These are phyloP conservation scores for Lomentospora prolificans DNA, from an alignment of 2,329 filamentous ascomycete species.

Conservation along the genomic window DNA sequence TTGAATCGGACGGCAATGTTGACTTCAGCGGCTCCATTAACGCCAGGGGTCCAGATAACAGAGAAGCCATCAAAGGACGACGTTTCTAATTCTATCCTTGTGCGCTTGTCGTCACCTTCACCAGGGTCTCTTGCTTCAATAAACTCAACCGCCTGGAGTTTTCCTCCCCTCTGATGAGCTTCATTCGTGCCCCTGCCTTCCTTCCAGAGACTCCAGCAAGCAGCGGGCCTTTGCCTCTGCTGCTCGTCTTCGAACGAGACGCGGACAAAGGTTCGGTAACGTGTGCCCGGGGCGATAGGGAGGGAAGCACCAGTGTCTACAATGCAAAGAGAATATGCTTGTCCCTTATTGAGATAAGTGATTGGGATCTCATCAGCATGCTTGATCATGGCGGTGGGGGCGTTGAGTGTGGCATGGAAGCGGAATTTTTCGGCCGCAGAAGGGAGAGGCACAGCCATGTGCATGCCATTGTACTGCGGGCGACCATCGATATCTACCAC, in stretches of 20 bases:
- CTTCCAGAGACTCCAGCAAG: constrained; percentile 88
- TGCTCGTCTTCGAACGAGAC: constrained; percentile 96
- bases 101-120: constrained; percentile 55
- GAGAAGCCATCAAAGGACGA: constrained; percentile 92
- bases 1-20: constrained; percentile 91
- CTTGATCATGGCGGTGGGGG: constrained; percentile 93
- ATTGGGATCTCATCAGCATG: constrained; percentile 83
- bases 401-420: constrained; percentile 81
- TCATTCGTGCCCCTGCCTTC: constrained; percentile 93
- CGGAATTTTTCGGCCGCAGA: constrained; percentile 64
- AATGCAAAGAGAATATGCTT: constrained; percentile 81
- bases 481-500: constrained; percentile 48
- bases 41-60: constrained; percentile 73
- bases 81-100: constrained; percentile 59
- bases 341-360: constrained; percentile 97
- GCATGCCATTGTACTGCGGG: constrained; percentile 33
- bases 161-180: constrained; percentile 85
- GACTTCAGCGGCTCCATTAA: constrained; percentile 62
- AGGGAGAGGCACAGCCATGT: constrained; percentile 37
- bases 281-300: constrained; percentile 48
- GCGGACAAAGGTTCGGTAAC: constrained; percentile 85
- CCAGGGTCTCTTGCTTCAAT: constrained; percentile 57
- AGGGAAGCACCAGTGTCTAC: constrained; percentile 62
- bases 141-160: constrained; percentile 89
- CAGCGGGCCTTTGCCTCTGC: constrained; percentile 70